Percentiles rank a stretch among this genome's conserved stretches.
These are phyloP conservation scores for Phytomonas sp. DNA, from an alignment of 208 protist species.

Conservation along the genomic window DNA sequence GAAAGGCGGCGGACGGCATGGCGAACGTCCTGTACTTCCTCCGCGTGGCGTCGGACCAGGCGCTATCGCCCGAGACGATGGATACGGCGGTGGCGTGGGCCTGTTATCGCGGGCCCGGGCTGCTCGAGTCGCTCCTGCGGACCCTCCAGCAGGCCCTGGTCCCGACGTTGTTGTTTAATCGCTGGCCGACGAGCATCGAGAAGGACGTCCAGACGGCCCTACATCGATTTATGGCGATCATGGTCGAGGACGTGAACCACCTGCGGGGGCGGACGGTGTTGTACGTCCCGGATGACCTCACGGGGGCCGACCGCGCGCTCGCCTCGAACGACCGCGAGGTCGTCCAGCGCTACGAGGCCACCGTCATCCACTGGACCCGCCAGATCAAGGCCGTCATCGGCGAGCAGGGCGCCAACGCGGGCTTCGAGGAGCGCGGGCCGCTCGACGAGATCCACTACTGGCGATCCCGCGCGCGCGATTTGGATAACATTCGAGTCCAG, in stretches of 20 bases:
- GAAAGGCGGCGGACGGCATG: conserved; percentile 30
- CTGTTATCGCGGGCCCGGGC: conserved; percentile 19
- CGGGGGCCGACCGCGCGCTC: conserved; percentile 39
- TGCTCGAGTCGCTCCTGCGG: conserved; percentile 87
- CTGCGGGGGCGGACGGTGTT: conserved; percentile 94
- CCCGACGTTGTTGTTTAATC: conserved; percentile 80
- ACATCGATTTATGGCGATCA: conserved; percentile 95
- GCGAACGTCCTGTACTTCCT: conserved; percentile 69
- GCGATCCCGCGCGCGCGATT: conserved; percentile 88
- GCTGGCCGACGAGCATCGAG: conserved; percentile 93
- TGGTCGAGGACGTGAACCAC: conserved; percentile 93
- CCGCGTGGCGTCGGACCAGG: conserved; percentile 64
- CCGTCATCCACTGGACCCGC: conserved; percentile 97
- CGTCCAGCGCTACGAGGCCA: conserved; percentile 95
- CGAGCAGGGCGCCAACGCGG: conserved; percentile 29
- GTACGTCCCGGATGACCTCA: conserved; percentile 95
- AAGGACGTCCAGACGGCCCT: conserved; percentile 92
- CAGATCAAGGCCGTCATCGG: conserved; percentile 97
- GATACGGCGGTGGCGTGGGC: conserved; percentile 74
- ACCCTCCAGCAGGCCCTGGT: conserved; percentile 69
- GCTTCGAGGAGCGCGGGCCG: conserved; percentile 70
- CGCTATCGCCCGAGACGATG: conserved; percentile 83
- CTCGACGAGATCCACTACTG: conserved; percentile 96
- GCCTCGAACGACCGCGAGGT: conserved; percentile 84
- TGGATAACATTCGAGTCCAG: conserved; percentile 93